These are phyloP conservation scores for Aspergillus leporis DNA, from an alignment of 495 filamentous ascomycete genomes.

Conservation along the genomic window DNA sequence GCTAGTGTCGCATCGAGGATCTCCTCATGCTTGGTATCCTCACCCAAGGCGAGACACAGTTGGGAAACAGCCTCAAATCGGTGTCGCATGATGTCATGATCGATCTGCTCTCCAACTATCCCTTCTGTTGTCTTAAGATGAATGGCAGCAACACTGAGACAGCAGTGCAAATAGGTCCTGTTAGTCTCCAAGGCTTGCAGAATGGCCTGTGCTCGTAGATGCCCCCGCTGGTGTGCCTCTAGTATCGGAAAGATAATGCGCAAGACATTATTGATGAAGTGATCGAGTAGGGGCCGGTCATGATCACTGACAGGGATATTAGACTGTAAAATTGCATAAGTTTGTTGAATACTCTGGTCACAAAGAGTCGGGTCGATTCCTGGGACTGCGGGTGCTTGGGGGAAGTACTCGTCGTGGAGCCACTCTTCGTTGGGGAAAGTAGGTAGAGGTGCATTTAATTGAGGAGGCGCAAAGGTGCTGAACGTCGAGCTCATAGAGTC, in stretches of 20 bases:
- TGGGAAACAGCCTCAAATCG: slow-evolving; percentile 84
- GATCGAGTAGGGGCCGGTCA: slow-evolving; percentile 83
- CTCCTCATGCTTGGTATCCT: slow-evolving; percentile 78
- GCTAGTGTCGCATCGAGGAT: slow-evolving; percentile 93
- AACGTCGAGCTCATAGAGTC: slow-evolving; percentile 87
- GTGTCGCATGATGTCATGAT: slow-evolving; percentile 92
- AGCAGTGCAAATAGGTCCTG: slow-evolving; percentile 93
- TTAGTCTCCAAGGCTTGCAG: slow-evolving; percentile 84
- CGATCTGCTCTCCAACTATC: slow-evolving; percentile 71
- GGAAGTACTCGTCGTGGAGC: slow-evolving; percentile 72
- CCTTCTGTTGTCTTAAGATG: slow-evolving; percentile 80
- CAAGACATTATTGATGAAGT: slow-evolving; percentile 87
- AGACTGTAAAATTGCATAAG: slow-evolving; percentile 53
- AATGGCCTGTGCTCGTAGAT: slow-evolving; percentile 74
- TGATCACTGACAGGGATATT: slow-evolving; percentile 85
- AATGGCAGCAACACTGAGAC: slow-evolving; percentile 91
- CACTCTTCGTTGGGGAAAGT: slow-evolving; percentile 72
- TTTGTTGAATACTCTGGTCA: slow-evolving; percentile 22
- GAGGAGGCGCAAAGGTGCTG: slow-evolving; percentile 79
- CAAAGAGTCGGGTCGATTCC: slow-evolving; percentile 51
- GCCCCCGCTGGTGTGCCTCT: slow-evolving; percentile 82
- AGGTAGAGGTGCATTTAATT: slow-evolving; percentile 62
- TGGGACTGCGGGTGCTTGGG: slow-evolving; percentile 26
- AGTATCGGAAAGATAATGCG: slow-evolving; percentile 88
- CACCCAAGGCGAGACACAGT: slow-evolving; percentile 78